Conservation (phyloP, 148 eudicot species). For the Pouteria glomerata region DNA sequence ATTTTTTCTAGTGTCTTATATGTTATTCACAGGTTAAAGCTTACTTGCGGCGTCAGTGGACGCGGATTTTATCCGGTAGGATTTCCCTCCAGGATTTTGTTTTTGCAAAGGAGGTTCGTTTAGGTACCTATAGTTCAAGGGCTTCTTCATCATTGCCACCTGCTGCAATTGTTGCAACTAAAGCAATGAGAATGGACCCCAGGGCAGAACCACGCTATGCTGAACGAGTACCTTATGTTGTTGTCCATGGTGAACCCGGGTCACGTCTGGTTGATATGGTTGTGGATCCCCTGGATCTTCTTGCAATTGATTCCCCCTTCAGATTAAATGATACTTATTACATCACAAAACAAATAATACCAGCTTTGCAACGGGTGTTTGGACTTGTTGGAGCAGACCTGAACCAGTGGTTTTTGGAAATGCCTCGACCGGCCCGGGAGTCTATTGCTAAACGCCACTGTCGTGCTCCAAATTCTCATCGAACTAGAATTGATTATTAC, state of each 20-base stretch:
- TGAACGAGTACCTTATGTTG: conserved; percentile 85
- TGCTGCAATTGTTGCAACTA: conserved; percentile 90
- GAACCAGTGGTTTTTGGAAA: conserved; percentile 69
- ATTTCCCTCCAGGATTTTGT: conserved; percentile 81
- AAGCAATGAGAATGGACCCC: conserved; percentile 84
- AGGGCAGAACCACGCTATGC: conserved; percentile 95
- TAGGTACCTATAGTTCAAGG: conserved; percentile 76
- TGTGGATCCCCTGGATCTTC: conserved; percentile 74
- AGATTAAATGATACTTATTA: conserved; percentile 78
- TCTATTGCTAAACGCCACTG: conserved; percentile 52
- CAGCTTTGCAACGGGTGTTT: conserved; percentile 88
- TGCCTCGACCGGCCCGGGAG: conserved; percentile 68
- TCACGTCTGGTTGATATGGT: conserved; percentile 91
- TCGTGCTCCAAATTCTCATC: conserved; percentile 39
- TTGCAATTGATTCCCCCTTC: conserved; percentile 66
- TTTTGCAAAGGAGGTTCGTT: conserved; percentile 94
- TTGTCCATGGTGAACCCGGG: conserved; percentile 96
- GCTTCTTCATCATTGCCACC: conserved; percentile 77
- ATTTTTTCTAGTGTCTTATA: neutral
- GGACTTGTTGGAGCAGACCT: conserved; percentile 86
- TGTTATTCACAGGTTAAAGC: conserved; percentile 49
- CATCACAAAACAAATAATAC: conserved; percentile 87
- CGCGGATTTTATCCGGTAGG: conserved; percentile 71
- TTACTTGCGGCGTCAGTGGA: conserved; percentile 85
- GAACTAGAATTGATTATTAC: conserved; percentile 81